These are phyloP conservation scores for Coemansia sp. DNA, from an alignment of 192 early-diverging fungal genomes.

Conservation along the genomic window DNA sequence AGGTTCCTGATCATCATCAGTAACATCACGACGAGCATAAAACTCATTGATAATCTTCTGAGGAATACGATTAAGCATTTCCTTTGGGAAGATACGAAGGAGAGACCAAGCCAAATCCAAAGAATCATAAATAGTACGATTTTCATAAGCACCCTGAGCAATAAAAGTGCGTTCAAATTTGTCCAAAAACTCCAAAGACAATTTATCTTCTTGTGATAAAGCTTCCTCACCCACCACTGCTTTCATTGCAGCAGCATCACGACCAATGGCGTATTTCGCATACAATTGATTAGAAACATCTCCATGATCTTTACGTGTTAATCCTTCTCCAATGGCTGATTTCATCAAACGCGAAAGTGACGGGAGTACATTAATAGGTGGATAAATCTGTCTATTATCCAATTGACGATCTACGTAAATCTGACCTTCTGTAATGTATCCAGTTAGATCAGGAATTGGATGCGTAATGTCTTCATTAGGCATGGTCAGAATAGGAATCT, in stretches of 20 bases:
- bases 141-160: constrained; percentile 93
- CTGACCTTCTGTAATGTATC: constrained; percentile 99
- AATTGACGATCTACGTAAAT: constrained; percentile 99
- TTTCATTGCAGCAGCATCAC: constrained; percentile 99
- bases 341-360: constrained; percentile 99
- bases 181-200: constrained; percentile 95
- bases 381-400: constrained; percentile 98
- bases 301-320: constrained; percentile 97
- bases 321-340: constrained; percentile 95
- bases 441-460: constrained; percentile 99
- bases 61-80: constrained; percentile 98
- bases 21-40: constrained; percentile 69
- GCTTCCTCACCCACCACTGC: constrained; percentile 99
- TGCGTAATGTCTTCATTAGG: constrained; percentile 99
- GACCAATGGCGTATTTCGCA: constrained; percentile 99
- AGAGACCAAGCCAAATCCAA: constrained; percentile 98
- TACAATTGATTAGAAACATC: constrained; percentile 99
- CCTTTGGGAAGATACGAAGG: constrained; percentile 99
- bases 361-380: constrained; percentile 98
- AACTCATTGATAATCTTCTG: constrained; percentile 92
- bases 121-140: constrained; percentile 93
- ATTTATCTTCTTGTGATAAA: constrained; percentile 95
- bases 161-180: constrained; percentile 99
- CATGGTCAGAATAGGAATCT: constrained; percentile 99
- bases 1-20: constrained; percentile 11